Base-by-base conservation (phyloP, 805 yeast species). In the Tetrapisispora taiwanensis region DNA sequence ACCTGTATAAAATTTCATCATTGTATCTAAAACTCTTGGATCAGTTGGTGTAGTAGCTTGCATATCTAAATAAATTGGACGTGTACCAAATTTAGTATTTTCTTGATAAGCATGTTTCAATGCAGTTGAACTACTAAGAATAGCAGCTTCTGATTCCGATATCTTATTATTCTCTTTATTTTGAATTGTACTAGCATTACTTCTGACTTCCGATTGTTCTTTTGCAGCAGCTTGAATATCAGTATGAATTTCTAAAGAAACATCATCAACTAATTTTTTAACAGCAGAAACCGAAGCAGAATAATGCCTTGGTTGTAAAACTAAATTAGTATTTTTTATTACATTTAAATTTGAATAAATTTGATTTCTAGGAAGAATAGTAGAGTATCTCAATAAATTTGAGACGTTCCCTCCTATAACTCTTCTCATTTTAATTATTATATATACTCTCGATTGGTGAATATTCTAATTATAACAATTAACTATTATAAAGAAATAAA, bases 31-130 rank as follows among this genome's bases (percentile, higher is more conserved):
- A 9, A 92, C 99, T 45, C 99, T 74, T 28, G 98, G 98, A 61
- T 92, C 99, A 1, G 92, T 84, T 24, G 97, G 98, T 0, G 99
- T 90, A 0, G 99, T 92, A 27, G 98, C 97, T 68, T 92, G 99
- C 75, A 89, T 89, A 58, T 92, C 99, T 58, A 92, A 69, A 66
- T 92, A 92, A 50, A 92, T 92, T 9, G 99, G 98, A 54, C 97
- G 76, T 9, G 83, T 71, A 42, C 92, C 94, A 54, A 69, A 67
- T 13, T 66, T 59, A 4, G 68, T 66, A 42, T 68, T 66, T 32
- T 60, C 62, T 41, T 60, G 56, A 49, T 68, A 69, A 1, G 73
- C 72, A 50, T 62, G 65, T 19, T 59, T 65, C 28, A 67, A 48
- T 27, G 67, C 66, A 8, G 56, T 53, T 1, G 62, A 52, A 37